phyloP scores from a whole-genome alignment of 345 rosid genomes.

The Conringia planisiliqua region DNA sequence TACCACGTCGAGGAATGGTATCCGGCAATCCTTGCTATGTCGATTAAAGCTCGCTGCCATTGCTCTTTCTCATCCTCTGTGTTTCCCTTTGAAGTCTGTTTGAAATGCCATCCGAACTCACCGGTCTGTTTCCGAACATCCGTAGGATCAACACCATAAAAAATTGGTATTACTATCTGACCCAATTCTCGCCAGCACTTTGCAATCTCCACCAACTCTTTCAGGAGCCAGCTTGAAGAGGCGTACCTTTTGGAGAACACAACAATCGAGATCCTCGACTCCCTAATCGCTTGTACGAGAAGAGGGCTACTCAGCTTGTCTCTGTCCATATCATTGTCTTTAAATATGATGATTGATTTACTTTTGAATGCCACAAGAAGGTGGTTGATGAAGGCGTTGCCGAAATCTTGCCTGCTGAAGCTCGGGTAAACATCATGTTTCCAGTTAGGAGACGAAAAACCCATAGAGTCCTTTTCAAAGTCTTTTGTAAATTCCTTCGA shows the following conservation, averaged over 20 bases:
- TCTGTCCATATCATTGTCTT: not conserved
- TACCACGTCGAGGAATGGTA: not conserved
- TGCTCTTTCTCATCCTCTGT: not conserved
- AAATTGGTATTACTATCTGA: not conserved
- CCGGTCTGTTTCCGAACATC: not conserved
- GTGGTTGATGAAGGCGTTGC: not conserved
- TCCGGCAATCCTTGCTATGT: not conserved
- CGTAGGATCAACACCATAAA: not conserved
- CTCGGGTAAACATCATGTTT: not conserved
- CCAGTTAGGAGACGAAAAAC: not conserved
- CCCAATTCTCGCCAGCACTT: not conserved
- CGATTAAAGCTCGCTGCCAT: not conserved
- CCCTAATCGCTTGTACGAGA: too few relatives aligned
- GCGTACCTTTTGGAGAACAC: too few relatives aligned
- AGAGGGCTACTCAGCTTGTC: too few relatives aligned
- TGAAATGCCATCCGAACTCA: not conserved
- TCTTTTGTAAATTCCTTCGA: not conserved
- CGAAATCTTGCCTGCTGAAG: not conserved
- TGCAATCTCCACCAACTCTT: not conserved
- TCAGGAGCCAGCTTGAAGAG: not conserved
- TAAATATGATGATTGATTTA: not conserved
- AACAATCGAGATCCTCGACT: too few relatives aligned
- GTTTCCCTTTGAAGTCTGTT: not conserved
- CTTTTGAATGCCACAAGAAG: not conserved
- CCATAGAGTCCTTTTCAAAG: not conserved